Conservation (phyloP, 2,329 filamentous ascomycete genomes). For the Nemania serpens region DNA sequence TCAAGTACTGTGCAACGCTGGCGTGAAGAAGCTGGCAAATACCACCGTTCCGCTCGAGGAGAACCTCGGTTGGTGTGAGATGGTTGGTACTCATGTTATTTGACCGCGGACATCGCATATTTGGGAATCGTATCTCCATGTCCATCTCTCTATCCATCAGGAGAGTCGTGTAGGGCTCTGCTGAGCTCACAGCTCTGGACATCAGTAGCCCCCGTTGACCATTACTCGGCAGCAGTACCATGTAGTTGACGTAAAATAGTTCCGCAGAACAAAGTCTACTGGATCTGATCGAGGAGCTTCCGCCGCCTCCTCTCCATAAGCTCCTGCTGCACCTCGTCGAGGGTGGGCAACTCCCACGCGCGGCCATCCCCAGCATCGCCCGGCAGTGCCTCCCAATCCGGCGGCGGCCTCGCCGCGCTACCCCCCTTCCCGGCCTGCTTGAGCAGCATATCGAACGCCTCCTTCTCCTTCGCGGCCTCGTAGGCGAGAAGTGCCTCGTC, state of each 20-base stretch:
- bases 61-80: not conserved
- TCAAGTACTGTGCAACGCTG: not conserved
- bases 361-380: slow-evolving; percentile 84
- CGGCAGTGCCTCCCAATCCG: slow-evolving; percentile 83
- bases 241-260: not conserved
- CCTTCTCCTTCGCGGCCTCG: slow-evolving; percentile 81
- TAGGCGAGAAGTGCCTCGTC: slow-evolving; percentile 80
- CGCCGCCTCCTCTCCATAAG: slow-evolving; percentile 83
- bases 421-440: slow-evolving; percentile 53
- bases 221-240: not conserved
- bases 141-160: not conserved
- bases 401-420: slow-evolving; percentile 55
- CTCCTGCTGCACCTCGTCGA: slow-evolving; percentile 94
- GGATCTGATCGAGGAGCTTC: slow-evolving; percentile 81
- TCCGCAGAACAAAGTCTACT: slow-evolving; percentile 26
- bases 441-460: slow-evolving; percentile 73
- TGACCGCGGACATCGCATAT: not conserved
- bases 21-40: not conserved
- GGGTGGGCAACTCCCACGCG: slow-evolving; percentile 80
- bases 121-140: not conserved
- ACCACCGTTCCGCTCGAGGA: no score
- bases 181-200: no score
- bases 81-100: not conserved
- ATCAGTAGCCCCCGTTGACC: not conserved
- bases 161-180: not conserved